Evolutionary conservation across 2,329 filamentous ascomycete species (phyloP).

Genomic region (Bipolaris cookei): DNA sequence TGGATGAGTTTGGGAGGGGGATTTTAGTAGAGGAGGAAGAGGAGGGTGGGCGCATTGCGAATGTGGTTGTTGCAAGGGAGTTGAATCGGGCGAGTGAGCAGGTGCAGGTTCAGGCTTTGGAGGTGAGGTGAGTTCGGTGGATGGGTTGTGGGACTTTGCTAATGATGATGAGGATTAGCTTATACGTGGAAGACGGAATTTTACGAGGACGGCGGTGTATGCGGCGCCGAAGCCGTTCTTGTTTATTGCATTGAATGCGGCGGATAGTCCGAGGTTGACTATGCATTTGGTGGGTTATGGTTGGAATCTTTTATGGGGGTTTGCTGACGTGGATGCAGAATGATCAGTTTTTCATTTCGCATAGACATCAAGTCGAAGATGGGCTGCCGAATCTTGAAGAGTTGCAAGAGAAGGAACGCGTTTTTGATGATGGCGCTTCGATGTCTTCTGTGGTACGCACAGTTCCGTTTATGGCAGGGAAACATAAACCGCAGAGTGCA

Average conservation of each 20-base stretch:
- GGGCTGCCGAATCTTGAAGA: conserved; percentile 79
- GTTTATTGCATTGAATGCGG: conserved; percentile 74
- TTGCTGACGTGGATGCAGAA: conserved; percentile 67
- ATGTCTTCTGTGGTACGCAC: conserved; percentile 49
- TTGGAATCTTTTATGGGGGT: conserved; percentile 25
- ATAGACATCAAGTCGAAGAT: conserved; percentile 76
- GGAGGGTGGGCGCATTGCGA: conserved; percentile 65
- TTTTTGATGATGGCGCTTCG: conserved; percentile 40
- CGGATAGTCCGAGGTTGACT: conserved; percentile 46
- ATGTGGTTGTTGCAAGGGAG: conserved; percentile 81
- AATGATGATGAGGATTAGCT: conserved; percentile 60
- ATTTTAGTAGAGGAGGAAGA: conserved; percentile 61
- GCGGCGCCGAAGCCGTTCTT: conserved; percentile 78
- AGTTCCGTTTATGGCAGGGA: conserved; percentile 21
- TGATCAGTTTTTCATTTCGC: conserved; percentile 86
- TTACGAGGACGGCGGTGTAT: conserved; percentile 75
- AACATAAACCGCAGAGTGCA: conserved; percentile 29
- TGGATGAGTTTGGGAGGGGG: conserved; percentile 79
- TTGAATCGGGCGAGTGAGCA: conserved; percentile 74
- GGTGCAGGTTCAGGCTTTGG: conserved; percentile 80
- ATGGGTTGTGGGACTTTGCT: not conserved
- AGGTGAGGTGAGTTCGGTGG: conserved; percentile 43
- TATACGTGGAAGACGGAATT: conserved; percentile 78
- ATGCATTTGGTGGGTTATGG: conserved; percentile 50
- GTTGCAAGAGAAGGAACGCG: conserved; percentile 24